phyloP scores from a whole-genome alignment of 768 basidiomycete species.

The Amanita exitialis region DNA sequence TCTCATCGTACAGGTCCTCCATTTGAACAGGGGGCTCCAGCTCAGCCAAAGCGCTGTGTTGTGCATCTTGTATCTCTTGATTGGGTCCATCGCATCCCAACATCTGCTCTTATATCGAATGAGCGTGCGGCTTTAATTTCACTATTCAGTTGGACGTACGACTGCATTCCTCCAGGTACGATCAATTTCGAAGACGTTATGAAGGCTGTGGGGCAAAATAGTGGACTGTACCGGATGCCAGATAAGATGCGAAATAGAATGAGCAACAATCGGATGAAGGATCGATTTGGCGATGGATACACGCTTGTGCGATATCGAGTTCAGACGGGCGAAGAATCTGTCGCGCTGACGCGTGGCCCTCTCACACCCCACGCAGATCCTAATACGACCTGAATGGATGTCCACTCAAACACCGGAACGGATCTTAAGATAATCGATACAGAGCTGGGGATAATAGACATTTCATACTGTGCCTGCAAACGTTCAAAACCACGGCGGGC shows the following conservation, averaged over 20 bases:
- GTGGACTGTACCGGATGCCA: background rate
- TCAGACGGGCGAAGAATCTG: background rate
- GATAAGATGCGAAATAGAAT: background rate
- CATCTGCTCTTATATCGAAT: background rate
- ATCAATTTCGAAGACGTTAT: background rate
- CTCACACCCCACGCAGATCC: background rate
- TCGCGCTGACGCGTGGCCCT: background rate
- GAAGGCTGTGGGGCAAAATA: background rate
- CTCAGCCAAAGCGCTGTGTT: too few relatives aligned
- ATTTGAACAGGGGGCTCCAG: background rate
- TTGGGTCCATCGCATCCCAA: background rate
- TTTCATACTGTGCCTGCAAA: too few relatives aligned
- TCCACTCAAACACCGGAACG: background rate
- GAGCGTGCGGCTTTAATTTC: conserved; percentile 1
- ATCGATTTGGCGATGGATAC: background rate
- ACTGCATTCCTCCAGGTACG: background rate
- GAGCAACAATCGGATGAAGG: background rate
- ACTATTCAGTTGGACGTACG: conserved; percentile 4
- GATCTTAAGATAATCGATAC: background rate
- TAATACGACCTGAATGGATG: background rate
- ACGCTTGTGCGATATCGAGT: background rate
- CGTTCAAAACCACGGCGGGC: too few relatives aligned
- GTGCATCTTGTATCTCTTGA: background rate
- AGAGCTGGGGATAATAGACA: background rate
- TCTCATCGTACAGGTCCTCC: background rate